These are phyloP conservation scores for Stachybotrys echinatus DNA, from an alignment of 2,329 filamentous ascomycete species.

Conservation along the genomic window DNA sequence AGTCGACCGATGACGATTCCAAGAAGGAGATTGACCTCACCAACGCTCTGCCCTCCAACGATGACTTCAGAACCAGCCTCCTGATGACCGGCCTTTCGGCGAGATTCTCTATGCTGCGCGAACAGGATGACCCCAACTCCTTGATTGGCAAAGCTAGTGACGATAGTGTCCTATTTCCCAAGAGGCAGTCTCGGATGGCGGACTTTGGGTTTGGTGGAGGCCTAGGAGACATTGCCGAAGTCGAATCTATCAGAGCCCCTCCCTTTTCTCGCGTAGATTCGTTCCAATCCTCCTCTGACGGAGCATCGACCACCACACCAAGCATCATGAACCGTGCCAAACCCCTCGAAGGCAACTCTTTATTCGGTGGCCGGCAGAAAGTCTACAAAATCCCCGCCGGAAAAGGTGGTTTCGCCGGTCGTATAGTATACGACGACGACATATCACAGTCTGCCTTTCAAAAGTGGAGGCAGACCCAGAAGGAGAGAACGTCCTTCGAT, in stretches of 20 bases:
- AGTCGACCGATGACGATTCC: constrained; percentile 47
- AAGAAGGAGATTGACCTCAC: constrained; percentile 69
- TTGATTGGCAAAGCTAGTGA: constrained; percentile 92
- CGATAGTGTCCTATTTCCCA: constrained; percentile 83
- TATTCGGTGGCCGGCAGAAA: constrained; percentile 95
- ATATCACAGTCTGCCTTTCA: constrained; percentile 80
- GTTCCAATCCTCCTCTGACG: constrained; percentile 65
- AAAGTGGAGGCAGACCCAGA: constrained; percentile 60
- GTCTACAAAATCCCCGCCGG: constrained; percentile 76
- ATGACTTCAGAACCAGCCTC: constrained; percentile 92
- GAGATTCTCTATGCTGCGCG: constrained; percentile 92
- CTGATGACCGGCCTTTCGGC: constrained; percentile 93
- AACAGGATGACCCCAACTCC: constrained; percentile 87
- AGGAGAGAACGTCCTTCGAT: constrained; percentile 39
- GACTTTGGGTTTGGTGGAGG: constrained; percentile 59
- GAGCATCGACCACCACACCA: constrained; percentile 49
- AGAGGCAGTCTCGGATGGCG: constrained; percentile 70
- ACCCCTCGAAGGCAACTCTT: constrained; percentile 80
- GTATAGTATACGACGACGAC: constrained; percentile 75
- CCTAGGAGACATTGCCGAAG: constrained; percentile 84
- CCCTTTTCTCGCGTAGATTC: constrained; percentile 59
- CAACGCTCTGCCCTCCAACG: constrained; percentile 68
- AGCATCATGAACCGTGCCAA: constrained; percentile 83
- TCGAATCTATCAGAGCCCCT: constrained; percentile 69
- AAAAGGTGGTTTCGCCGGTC: constrained; percentile 49